Evolutionary conservation across 2,329 filamentous ascomycete genomes (phyloP).

Genomic region (Penicillium sp.): DNA sequence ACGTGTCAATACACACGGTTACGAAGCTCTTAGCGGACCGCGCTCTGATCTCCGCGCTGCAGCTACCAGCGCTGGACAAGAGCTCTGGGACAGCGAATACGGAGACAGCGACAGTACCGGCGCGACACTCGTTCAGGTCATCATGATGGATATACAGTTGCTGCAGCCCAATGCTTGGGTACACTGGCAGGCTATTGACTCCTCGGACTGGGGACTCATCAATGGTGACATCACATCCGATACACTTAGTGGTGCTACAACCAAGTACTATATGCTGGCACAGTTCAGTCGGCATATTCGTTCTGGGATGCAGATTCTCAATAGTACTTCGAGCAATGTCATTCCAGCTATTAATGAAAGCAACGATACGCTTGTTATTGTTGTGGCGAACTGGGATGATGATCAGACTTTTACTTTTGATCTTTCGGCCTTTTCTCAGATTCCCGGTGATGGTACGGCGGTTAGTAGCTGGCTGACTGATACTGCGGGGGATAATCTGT

Average conservation of each 20-base stretch:
- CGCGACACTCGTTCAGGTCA: background rate
- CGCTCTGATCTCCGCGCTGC: conserved; percentile 2
- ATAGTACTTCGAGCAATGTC: conserved; percentile 7
- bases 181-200: conserved; percentile 12
- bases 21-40: conserved; percentile 2
- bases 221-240: conserved; percentile 5
- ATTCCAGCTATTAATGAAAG: conserved; percentile 7
- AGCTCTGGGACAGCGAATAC: conserved; percentile 15
- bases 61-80: conserved; percentile 3
- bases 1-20: conserved; percentile 12
- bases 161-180: conserved; percentile 12
- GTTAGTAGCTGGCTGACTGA: conserved; percentile 10
- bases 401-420: conserved; percentile 11
- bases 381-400: conserved; percentile 12
- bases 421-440: conserved; percentile 7
- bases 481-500: conserved; percentile 2
- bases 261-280: conserved; percentile 12
- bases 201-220: conserved; percentile 11
- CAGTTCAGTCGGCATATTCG: conserved; percentile 16
- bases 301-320: conserved; percentile 11
- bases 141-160: conserved; percentile 8
- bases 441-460: conserved; percentile 5
- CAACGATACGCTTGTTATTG: conserved; percentile 11
- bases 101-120: conserved; percentile 10
- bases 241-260: conserved; percentile 5